phyloP scores from a whole-genome alignment of 1,284 basidiomycete species.

The Trametes versicolor region DNA sequence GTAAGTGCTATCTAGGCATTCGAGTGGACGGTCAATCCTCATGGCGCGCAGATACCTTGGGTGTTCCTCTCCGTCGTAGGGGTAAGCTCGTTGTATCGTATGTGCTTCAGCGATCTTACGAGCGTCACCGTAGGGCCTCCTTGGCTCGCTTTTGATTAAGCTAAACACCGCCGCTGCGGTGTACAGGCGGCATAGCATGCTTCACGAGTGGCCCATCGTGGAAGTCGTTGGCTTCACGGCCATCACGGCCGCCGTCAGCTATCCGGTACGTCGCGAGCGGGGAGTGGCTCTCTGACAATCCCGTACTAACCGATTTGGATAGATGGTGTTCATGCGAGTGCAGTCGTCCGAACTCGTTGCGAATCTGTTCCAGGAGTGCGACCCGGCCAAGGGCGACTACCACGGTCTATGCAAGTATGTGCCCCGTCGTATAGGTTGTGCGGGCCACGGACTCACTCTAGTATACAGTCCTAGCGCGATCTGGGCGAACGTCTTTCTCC shows the following conservation, averaged over 20 bases:
- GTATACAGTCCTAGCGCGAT: slow-evolving; percentile 66
- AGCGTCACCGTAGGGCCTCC: slow-evolving; percentile 56
- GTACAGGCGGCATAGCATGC: slow-evolving; percentile 63
- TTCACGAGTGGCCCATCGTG: slow-evolving; percentile 69
- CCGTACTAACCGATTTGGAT: not conserved
- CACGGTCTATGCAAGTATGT: slow-evolving; percentile 80
- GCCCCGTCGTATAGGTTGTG: not conserved
- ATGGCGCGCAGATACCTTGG: slow-evolving; percentile 67
- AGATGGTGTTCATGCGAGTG: slow-evolving; percentile 57
- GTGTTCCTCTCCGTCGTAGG: slow-evolving; percentile 67
- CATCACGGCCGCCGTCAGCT: slow-evolving; percentile 74
- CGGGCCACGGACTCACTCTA: slow-evolving; percentile 13
- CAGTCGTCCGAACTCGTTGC: slow-evolving; percentile 77
- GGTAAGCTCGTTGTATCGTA: slow-evolving; percentile 46
- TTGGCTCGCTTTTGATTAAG: slow-evolving; percentile 71
- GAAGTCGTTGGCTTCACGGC: slow-evolving; percentile 72
- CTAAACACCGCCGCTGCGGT: slow-evolving; percentile 72
- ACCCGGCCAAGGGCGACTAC: slow-evolving; percentile 69
- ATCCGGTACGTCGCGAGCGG: slow-evolving; percentile 55
- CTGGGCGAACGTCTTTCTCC: slow-evolving; percentile 72
- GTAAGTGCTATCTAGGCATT: slow-evolving; percentile 48
- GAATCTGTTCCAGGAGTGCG: slow-evolving; percentile 79
- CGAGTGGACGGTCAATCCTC: not conserved
- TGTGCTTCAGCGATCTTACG: not conserved
- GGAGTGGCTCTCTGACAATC: not conserved